phyloP scores from a whole-genome alignment of 2,329 filamentous ascomycete species.

The Xylaria sp. region DNA sequence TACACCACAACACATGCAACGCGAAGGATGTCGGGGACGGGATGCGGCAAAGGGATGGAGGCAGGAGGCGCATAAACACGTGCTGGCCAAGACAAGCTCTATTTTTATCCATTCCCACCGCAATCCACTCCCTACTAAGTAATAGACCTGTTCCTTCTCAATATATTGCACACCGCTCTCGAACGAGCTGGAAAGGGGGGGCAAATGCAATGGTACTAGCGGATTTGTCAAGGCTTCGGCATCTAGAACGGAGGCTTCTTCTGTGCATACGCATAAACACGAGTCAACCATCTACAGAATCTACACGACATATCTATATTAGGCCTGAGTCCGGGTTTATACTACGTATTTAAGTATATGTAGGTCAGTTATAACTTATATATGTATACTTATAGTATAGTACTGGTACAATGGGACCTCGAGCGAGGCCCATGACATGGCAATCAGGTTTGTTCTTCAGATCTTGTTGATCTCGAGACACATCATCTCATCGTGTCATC shows the following conservation, averaged over 20 bases:
- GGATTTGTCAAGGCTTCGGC: conserved; percentile 14
- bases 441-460: conserved; percentile 13
- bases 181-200: neutral
- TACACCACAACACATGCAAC: too few species aligned
- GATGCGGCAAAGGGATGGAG: conserved; percentile 8
- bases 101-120: conserved; percentile 33
- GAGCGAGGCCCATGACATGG: too few species aligned
- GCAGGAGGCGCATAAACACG: conserved; percentile 22
- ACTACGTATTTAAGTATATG: neutral
- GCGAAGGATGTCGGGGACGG: neutral
- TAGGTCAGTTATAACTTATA: too few species aligned
- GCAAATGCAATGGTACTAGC: conserved; percentile 1
- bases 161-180: conserved; percentile 20
- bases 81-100: conserved; percentile 31
- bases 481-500: neutral
- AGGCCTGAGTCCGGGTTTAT: neutral
- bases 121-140: conserved; percentile 6
- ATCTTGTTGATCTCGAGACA: neutral
- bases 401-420: too few species aligned
- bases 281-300: neutral
- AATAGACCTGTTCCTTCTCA: neutral
- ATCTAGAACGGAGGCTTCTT: conserved; percentile 10
- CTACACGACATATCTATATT: too few species aligned
- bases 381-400: too few species aligned
- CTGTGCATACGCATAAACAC: conserved; percentile 14